These are phyloP conservation scores for Adiantum capillusveneris DNA, from an alignment of 75 land plant species.

Conservation along the genomic window DNA sequence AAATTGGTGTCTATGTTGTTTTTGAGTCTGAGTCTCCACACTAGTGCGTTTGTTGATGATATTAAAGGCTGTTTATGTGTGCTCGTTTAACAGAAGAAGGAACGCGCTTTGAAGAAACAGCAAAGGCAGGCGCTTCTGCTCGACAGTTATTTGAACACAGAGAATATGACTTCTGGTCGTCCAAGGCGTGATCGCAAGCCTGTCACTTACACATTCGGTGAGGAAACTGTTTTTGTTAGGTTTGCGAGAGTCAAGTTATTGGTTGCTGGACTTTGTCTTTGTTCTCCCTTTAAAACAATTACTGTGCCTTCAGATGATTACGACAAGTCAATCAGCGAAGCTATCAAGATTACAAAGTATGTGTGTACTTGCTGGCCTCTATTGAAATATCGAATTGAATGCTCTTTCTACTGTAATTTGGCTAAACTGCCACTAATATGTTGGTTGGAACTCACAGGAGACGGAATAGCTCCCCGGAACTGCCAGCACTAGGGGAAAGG, in stretches of 20 bases:
- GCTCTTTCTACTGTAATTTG: too few relatives aligned
- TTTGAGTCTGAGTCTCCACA: too few relatives aligned
- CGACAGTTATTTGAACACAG: conserved; percentile 23
- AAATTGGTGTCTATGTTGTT: too few relatives aligned
- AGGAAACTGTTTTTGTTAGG: too few relatives aligned
- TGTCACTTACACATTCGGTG: conserved; percentile 81
- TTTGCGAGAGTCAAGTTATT: too few relatives aligned
- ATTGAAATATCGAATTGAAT: too few relatives aligned
- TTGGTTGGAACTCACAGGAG: background rate
- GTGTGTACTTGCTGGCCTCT: too few relatives aligned
- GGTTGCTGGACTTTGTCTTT: background rate
- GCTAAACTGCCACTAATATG: too few relatives aligned
- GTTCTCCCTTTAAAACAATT: background rate
- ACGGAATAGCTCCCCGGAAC: background rate
- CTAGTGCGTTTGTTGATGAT: too few relatives aligned
- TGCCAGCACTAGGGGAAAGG: background rate
- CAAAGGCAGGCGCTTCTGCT: conserved; percentile 54
- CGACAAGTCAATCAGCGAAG: conserved; percentile 92
- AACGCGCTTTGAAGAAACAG: conserved; percentile 53
- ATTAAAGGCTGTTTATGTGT: too few relatives aligned
- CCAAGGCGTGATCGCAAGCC: conserved; percentile 62
- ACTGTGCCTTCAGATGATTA: conserved; percentile 74
- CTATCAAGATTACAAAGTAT: conserved; percentile 92
- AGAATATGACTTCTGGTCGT: conserved; percentile 37
- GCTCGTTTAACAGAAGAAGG: conserved; percentile 57